Evolutionary conservation across 352 stramenopile genomes (phyloP), one percentile per base, ranked within the genome.

Genomic region (Phytopythium cucurbitacearum): DNA sequence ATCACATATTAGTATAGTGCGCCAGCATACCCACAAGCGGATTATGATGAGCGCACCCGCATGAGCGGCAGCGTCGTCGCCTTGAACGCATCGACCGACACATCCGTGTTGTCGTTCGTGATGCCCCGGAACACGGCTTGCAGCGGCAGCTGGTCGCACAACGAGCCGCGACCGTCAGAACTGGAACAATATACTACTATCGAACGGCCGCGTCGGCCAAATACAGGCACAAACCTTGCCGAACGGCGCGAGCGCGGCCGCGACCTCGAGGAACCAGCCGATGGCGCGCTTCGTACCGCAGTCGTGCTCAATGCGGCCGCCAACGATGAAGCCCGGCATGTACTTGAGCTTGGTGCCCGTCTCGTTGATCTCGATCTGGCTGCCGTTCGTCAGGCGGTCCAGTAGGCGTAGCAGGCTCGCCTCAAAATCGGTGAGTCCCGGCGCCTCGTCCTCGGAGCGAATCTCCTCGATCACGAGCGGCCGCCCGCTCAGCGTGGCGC

Each of bases 331-430:
- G 10, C 97, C 97, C 0, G 97, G 97, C 57, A 88, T 86, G 69
- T 99, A 99, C 63, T 92, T 85, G 44, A 99, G 83, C 66, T 97
- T 96, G 32, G 97, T 99, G 56, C 97, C 97, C 1, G 97, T 99
- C 59, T 98, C 94, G 67, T 99, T 99, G 80, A 99, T 99, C 77
- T 99, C 97, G 50, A 99, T 92, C 56, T 97, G 86, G 48, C 84
- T 98, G 41, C 97, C 97, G 69, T 98, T 99, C 8, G 97, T 99
- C 54, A 99, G 76, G 53, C 83, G 85, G 76, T 99, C 97, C 40
- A 99, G 64, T 8, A 99, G 72, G 34, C 96, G 91, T 48, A 99
- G 52, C 59, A 99, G 98, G 65, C 85, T 98, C 35, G 96, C 96
- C 73, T 99, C 97, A 65, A 98, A 98, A 40, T 97, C 89, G 33